These are phyloP conservation scores for Triticum aestivum DNA, from an alignment of 176 grass and related monocot genomes.

Conservation along the genomic window IWGSC_CS_RefSeq_v2.1 NC_057807.1:527068804-527069303, in stretches of 20 bases:
- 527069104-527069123: background rate
- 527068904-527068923: too few species aligned
- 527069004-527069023: too few species aligned
- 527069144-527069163: background rate
- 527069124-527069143: background rate
- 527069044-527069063: background rate
- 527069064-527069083: conserved; percentile 18
- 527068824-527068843: too few species aligned
- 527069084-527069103: background rate
- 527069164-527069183: background rate
- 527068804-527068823: too few species aligned
- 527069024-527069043: too few species aligned
- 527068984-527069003: too few species aligned
- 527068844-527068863: too few species aligned
- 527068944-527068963: too few species aligned
- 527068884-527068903: too few species aligned
- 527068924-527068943: too few species aligned
- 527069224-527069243: fast-evolving
- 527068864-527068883: too few species aligned
- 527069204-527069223: background rate
- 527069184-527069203: background rate
- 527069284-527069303: background rate
- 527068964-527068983: too few species aligned
- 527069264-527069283: background rate
- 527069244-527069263: background rate